Evolutionary conservation across 2,329 filamentous ascomycete species (phyloP).

Genomic region (Didymella segeticola): DNA sequence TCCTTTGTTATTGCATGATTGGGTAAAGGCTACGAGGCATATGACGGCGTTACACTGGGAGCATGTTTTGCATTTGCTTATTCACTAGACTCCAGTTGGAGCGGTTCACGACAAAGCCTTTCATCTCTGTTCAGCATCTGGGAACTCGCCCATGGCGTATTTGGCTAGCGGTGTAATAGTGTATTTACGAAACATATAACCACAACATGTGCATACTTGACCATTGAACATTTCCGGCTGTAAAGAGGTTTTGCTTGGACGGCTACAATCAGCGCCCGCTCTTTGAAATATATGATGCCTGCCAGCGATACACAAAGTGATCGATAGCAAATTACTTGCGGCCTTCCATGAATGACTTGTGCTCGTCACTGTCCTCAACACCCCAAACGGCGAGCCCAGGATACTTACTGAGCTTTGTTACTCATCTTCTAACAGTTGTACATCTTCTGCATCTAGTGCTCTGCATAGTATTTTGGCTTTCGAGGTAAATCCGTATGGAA

Average conservation of each 20-base stretch:
- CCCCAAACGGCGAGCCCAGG: too few species aligned
- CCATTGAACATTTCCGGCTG: background rate
- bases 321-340: constrained; percentile 45
- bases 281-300: constrained; percentile 22
- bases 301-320: constrained; percentile 41
- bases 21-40: constrained; percentile 13
- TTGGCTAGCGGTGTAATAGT: constrained; percentile 1
- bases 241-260: constrained; percentile 8
- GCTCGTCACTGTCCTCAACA: constrained; percentile 14
- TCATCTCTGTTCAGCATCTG: constrained; percentile 1
- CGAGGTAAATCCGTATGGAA: too few species aligned
- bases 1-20: constrained; percentile 15
- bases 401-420: too few species aligned
- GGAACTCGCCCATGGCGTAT: constrained; percentile 9
- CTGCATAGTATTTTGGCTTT: too few species aligned
- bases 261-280: constrained; percentile 27
- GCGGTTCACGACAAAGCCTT: constrained; percentile 4
- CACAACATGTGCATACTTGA: constrained; percentile 2
- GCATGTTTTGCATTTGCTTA: constrained; percentile 1
- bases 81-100: constrained; percentile 6
- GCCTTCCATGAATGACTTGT: constrained; percentile 19
- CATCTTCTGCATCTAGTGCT: too few species aligned
- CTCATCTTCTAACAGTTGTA: too few species aligned
- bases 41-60: constrained; percentile 14
- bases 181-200: constrained; percentile 5